A percentile compares a stretch with the other conserved stretches of the same genome.
phyloP scores from a whole-genome alignment of 768 basidiomycete genomes.

The Trichaptum fuscoviolaceum region DNA sequence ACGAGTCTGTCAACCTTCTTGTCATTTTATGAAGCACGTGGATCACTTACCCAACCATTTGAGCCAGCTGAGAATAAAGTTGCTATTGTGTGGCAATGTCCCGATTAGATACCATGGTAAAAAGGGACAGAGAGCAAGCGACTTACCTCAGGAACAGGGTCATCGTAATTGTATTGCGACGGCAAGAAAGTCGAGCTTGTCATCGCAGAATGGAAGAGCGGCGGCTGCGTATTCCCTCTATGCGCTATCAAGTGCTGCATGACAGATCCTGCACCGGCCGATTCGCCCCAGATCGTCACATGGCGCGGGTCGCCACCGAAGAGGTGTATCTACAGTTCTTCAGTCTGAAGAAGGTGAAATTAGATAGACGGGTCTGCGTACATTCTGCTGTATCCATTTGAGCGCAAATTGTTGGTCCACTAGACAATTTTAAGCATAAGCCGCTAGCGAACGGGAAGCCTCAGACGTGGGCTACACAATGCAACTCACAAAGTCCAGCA shows the following conservation, averaged over 20 bases:
- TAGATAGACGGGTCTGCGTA: slow-evolving; percentile 22
- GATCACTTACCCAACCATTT: slow-evolving; percentile 29
- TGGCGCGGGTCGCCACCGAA: slow-evolving; percentile 36
- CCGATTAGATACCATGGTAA: no score
- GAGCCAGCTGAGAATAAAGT: slow-evolving; percentile 28
- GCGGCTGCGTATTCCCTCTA: slow-evolving; percentile 38
- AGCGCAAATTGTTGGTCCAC: slow-evolving; percentile 41
- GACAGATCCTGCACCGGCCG: slow-evolving; percentile 43
- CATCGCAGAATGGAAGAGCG: slow-evolving; percentile 39
- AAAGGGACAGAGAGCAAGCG: slow-evolving; percentile 9
- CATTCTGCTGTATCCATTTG: slow-evolving; percentile 38
- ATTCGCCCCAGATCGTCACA: slow-evolving; percentile 41
- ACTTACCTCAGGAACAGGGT: slow-evolving; percentile 34
- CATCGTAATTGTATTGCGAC: slow-evolving; percentile 40
- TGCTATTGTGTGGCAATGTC: no score
- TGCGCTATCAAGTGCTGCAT: slow-evolving; percentile 44
- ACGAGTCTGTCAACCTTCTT: neutral
- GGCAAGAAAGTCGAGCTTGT: slow-evolving; percentile 41
- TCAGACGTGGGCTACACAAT: neutral
- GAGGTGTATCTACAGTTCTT: slow-evolving; percentile 28
- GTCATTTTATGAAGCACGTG: neutral
- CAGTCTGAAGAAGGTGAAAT: slow-evolving; percentile 23
- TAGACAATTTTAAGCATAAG: slow-evolving; percentile 6
- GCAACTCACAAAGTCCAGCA: slow-evolving; percentile 39
- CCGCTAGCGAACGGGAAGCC: neutral